Evolutionary conservation across 2,329 filamentous ascomycete species (phyloP).

Genomic region (Fusarium sp.): DNA sequence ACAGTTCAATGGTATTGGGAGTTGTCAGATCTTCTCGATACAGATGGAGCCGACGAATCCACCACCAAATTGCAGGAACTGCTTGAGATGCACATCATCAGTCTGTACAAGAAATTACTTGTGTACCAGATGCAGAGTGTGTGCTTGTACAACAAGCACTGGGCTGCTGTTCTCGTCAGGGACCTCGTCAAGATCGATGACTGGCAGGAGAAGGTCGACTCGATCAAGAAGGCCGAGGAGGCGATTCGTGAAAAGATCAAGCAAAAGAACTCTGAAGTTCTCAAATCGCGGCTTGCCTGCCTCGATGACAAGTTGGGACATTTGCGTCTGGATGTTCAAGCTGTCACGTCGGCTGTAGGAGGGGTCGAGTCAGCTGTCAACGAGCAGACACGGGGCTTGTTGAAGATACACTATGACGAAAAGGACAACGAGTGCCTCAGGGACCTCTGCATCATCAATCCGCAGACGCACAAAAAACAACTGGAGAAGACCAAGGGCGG

Average conservation of each 20-base stretch:
- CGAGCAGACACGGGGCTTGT: background rate
- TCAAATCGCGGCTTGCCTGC: background rate
- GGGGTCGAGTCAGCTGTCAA: background rate
- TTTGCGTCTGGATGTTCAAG: background rate
- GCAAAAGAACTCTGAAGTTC: background rate
- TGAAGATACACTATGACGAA: background rate
- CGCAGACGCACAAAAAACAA: background rate
- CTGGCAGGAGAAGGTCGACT: conserved; percentile 1
- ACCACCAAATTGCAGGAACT: background rate
- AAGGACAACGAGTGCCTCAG: background rate
- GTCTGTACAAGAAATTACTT: background rate
- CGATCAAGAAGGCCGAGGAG: conserved; percentile 1
- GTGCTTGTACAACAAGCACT: background rate
- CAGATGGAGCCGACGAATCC: accelerated
- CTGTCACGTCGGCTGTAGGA: background rate
- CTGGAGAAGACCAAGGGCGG: conserved; percentile 41
- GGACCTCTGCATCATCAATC: background rate
- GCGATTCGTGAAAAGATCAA: background rate
- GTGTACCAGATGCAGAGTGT: conserved; percentile 7
- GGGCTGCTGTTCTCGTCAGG: background rate
- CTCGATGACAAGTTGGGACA: background rate
- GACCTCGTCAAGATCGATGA: conserved; percentile 2
- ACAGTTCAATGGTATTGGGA: conserved; percentile 14
- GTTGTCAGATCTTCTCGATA: background rate
- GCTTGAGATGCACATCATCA: background rate